Base-by-base conservation (phyloP, 140 eudicot genomes). In the Oenanthe javanica region DNA sequence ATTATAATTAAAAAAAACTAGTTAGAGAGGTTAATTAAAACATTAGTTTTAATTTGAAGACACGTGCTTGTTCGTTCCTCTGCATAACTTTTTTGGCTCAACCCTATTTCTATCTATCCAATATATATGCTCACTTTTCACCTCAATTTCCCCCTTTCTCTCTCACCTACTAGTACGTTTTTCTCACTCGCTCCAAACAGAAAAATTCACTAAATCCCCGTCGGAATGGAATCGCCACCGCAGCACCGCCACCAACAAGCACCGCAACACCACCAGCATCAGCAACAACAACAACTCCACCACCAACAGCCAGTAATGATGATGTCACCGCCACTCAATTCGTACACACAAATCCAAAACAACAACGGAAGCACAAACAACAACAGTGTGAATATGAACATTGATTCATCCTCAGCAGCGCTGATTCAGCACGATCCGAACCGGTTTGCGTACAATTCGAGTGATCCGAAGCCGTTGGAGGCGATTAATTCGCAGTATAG, bases 191-290 rank as follows among this genome's bases (percentile, higher is more conserved):
- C n/a, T n/a, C n/a, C n/a, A n/a, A n/a, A n/a, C n/a, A n/a, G n/a
- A n/a, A n/a, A n/a, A n/a, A n/a, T n/a, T n/a, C n/a, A n/a, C n/a
- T n/a, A n/a, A n/a, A n/a, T n/a, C n/a, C n/a, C n/a, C n/a, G n/a
- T n/a, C n/a, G n/a, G n/a, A n/a, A 59, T 59, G 69, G 90, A 89
- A 74, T 87, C 93, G 8, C 59, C 80, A 46, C 81, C 87, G 79
- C 71, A 82, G 36, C 81, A 57, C 3, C 31, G 45, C 36, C 77
- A 43, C 55, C 77, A 77, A 6, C 74, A 23, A 25, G 59, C 75
- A 14, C 75, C 45, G 4, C 69, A 6, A 21, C 74, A 67, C 51
- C 81, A 38, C 31, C 77, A n/a, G 55, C 72, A 64, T 14, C 25
- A 73, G 13, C 88, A 83, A 48, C 81, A 78, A 15, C 77, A 47